Evolutionary conservation across 2,329 filamentous ascomycete species (phyloP).

Genomic region (Alternaria conjuncta): DNA sequence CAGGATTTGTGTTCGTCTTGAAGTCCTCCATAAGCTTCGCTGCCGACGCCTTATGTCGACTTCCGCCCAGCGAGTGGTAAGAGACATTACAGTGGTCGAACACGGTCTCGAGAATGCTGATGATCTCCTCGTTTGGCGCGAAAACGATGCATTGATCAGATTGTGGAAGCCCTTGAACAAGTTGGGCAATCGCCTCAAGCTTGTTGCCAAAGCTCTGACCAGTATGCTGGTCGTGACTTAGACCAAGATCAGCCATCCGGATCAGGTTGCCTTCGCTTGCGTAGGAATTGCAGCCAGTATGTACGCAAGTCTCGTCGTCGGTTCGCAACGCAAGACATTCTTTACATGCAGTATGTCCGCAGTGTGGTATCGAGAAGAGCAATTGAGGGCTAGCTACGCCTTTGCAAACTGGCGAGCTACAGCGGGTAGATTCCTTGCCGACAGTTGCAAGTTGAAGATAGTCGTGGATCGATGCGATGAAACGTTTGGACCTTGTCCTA

Average conservation of each 20-base stretch:
- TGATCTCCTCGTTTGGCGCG: slow-evolving; percentile 27
- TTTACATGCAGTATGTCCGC: slow-evolving; percentile 37
- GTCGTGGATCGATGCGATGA: slow-evolving; percentile 24
- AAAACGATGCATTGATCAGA: slow-evolving; percentile 38
- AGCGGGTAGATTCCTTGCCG: not conserved
- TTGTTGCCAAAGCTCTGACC: slow-evolving; percentile 37
- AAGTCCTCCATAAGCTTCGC: slow-evolving; percentile 38
- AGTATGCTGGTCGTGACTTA: too few species aligned
- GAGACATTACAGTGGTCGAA: slow-evolving; percentile 25
- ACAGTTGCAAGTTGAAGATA: slow-evolving; percentile 10
- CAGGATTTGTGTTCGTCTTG: slow-evolving; percentile 29
- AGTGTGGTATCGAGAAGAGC: slow-evolving; percentile 18
- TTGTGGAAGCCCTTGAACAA: slow-evolving; percentile 9
- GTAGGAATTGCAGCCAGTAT: slow-evolving; percentile 23
- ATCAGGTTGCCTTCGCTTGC: slow-evolving; percentile 28
- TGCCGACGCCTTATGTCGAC: slow-evolving; percentile 12
- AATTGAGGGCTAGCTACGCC: too few species aligned
- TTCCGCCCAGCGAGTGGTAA: slow-evolving; percentile 20
- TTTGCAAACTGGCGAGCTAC: too few species aligned
- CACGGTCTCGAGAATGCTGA: slow-evolving; percentile 23
- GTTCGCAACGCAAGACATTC: slow-evolving; percentile 28
- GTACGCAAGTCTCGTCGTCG: slow-evolving; percentile 31
- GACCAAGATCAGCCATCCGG: slow-evolving; percentile 22
- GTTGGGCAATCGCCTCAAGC: slow-evolving; percentile 23
- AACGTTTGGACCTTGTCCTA: slow-evolving; percentile 29